Base-by-base conservation (phyloP, 2,329 filamentous ascomycete species). In the Helminthosporium solani region DNA sequence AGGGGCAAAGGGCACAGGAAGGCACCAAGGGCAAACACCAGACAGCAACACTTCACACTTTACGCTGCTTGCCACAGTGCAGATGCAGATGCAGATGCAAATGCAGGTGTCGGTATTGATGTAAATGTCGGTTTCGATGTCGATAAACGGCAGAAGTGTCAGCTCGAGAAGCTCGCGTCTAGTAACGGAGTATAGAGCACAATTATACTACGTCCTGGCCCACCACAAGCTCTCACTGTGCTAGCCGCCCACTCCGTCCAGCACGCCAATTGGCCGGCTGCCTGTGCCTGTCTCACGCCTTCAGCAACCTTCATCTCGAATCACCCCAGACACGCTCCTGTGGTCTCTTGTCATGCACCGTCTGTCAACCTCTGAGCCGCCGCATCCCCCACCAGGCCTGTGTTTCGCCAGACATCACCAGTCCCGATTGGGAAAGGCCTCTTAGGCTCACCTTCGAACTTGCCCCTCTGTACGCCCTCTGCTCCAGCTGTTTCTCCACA, bases 231-330 rank as follows among this genome's bases (percentile, higher is more conserved):
- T 25, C 20, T 9, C 35, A 6, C 16, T 15, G 34, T 12, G 43
- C 21, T 44, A 39, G 46, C 44, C 39, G 48, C 47, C 42, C 49
- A 60, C 63, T 55, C 56, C 63, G 61, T 61, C 58, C 53, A 50
- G 41, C 46, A 44, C 44, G 34, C 25, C 42, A 36, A 52, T 51
- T 51, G 28, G 43, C 33, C 44, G 18, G 31, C 41, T 34, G 33
- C 35, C 33, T 27, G 47, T 54, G 48, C 50, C 46, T 53, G 53
- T 58, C 53, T 58, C 53, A 58, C 55, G 40, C 51, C 42, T 38
- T 43, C 20, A 41, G 7, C 21, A 19, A 44, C 14, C 21, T 43
- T 25, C 44, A 44, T 46, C 55, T 47, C 53, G 47, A 57, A 54
- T 50, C 56, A 51, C 41, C 44, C 40, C 40, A 39, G 39, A 33